Evolutionary conservation across 208 protist species (phyloP), one percentile per base, ranked within the genome.

Genomic region (Trypanosoma cruzi): DNA sequence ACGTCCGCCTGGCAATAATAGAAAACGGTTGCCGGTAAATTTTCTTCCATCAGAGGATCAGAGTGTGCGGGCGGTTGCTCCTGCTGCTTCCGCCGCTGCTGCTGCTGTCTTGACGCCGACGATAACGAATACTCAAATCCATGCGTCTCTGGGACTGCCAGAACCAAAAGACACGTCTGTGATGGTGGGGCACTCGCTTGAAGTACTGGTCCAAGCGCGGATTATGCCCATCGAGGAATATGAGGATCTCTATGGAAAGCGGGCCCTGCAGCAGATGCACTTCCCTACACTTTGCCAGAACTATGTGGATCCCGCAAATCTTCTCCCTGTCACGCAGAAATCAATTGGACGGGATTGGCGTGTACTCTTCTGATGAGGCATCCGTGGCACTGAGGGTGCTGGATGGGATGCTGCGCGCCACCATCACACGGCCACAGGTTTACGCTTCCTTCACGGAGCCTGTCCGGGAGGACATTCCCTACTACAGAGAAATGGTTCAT

Each of bases 131-230:
- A 2, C 50, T 55, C 24, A 4, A 16, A n/a, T 2, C 26, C 2
- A 3, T 31, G 22, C 16, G 8, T 55, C 10, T 26, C 24, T 6
- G n/a, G 34, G 14, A 20, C 22, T 34, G 48, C 8, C 58, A 22
- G 58, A 32, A 24, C 37, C 37, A 26, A 71, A 81, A 42, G 79
- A 82, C 48, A 57, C 32, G 13, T 44, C 79, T 40, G 75, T 82
- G 11, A 40, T 82, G 52, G 73, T 82, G 52, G 73, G 70, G 53
- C 77, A 84, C 65, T 62, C 80, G 26, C 69, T 95, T 20, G 88
- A 92, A 64, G 72, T 95, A 28, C 69, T 94, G 46, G 62, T 97
- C 14, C 89, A 97, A 75, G 92, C 86, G 32, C 79, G 82, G 40
- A 63, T 95, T 14, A 88, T 97, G 78, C 73, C 86, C 20, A 53